Percentiles rank a stretch among this genome's conserved stretches.
Conservation (phyloP, 2,329 filamentous ascomycete species). For the Delphinella strobiligena region DNA sequence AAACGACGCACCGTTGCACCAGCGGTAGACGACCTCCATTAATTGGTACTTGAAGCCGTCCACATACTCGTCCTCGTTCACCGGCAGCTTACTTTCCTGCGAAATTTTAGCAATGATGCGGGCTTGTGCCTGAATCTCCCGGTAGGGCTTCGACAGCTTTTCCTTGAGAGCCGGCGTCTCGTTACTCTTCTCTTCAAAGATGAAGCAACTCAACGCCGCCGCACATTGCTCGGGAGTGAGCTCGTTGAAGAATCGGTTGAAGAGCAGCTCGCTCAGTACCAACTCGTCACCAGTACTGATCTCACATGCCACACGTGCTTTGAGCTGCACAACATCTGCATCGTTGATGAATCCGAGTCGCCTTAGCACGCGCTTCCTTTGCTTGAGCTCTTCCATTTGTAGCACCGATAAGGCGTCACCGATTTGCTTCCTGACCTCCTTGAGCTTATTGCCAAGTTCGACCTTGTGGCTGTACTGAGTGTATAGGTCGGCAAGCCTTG, state of each 20-base stretch:
- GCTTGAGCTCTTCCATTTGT: conserved; percentile 92
- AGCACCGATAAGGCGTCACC: conserved; percentile 73
- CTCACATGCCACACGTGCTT: conserved; percentile 93
- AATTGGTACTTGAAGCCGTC: conserved; percentile 83
- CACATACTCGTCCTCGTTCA: conserved; percentile 94
- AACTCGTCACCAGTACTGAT: conserved; percentile 95
- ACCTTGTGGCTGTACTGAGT: conserved; percentile 78
- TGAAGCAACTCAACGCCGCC: conserved; percentile 80
- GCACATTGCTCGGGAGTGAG: conserved; percentile 79
- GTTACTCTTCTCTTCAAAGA: conserved; percentile 92
- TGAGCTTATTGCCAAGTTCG: conserved; percentile 64
- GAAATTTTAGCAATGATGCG: conserved; percentile 84
- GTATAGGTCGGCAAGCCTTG: conserved; percentile 71
- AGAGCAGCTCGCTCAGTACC: conserved; percentile 81
- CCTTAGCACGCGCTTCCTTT: conserved; percentile 85
- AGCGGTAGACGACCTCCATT: conserved; percentile 91
- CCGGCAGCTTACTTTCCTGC: conserved; percentile 79
- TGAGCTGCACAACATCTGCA: conserved; percentile 86
- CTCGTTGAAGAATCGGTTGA: conserved; percentile 97
- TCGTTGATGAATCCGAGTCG: conserved; percentile 95
- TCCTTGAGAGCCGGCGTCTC: conserved; percentile 61
- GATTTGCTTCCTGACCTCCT: conserved; percentile 78
- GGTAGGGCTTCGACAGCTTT: conserved; percentile 72
- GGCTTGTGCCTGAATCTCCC: conserved; percentile 79
- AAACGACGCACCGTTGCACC: conserved; percentile 84